These are phyloP conservation scores for Populus ilicifolia DNA, from an alignment of 345 rosid species.

Conservation along the genomic window DNA sequence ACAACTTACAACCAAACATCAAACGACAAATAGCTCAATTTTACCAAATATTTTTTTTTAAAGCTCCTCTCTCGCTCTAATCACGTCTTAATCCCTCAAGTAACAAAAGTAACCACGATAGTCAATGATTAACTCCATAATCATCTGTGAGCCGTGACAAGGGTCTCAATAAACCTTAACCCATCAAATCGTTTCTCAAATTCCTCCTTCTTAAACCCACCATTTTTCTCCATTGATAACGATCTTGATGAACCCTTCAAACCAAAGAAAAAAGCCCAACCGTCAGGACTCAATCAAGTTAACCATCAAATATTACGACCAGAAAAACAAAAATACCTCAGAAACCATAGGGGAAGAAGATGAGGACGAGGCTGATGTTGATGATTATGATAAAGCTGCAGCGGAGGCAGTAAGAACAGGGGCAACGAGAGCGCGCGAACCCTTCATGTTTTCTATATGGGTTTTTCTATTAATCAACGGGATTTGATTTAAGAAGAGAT, in stretches of 20 bases:
- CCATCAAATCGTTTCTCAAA: constrained; percentile 85
- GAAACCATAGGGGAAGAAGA: background rate
- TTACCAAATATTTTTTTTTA: no score
- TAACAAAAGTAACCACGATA: background rate
- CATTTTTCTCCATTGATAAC: constrained; percentile 10
- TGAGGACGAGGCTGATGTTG: constrained; percentile 22
- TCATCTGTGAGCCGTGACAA: constrained; percentile 84
- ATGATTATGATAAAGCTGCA: constrained; percentile 42
- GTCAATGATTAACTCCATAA: background rate
- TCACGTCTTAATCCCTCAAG: constrained; percentile 6
- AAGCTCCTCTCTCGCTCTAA: background rate
- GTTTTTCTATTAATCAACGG: background rate
- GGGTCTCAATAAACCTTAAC: constrained; percentile 81
- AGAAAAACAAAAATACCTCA: background rate
- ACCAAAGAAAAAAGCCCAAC: background rate
- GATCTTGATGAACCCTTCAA: constrained; percentile 20
- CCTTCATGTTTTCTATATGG: constrained; percentile 5
- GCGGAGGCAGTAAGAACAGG: constrained; percentile 46
- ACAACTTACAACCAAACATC: no score
- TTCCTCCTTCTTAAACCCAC: constrained; percentile 43
- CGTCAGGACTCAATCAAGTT: background rate
- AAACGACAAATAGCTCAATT: no score
- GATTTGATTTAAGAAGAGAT: background rate
- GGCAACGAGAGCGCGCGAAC: constrained; percentile 32
- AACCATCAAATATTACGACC: background rate